Evolutionary conservation across 192 early-diverging fungal species (phyloP), one percentile per base, ranked within the genome.

Genomic region (Umbelopsis sp.): DNA sequence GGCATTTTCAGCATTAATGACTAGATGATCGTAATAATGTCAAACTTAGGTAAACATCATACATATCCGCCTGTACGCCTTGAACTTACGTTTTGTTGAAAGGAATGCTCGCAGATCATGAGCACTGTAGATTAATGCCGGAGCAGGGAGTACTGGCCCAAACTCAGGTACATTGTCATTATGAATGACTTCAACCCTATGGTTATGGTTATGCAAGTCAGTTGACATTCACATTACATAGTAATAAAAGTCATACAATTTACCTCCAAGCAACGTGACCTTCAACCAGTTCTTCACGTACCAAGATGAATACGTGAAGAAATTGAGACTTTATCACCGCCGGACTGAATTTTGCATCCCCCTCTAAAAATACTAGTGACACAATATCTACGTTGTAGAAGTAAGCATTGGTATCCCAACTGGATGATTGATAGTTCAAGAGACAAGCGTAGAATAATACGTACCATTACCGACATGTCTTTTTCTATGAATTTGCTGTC

Each of bases 401-500:
- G 52, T 11, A n/a, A 26, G 11, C 50, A 53, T 53, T 53, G 20
- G 47, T 49, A 49, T 20, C 16, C 4, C 16, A 7, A n/a, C 20
- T 49, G 14, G 14, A 47, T 49, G 3, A 2, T 47, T n/a, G n/a
- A 17, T 1, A 17, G n/a, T 21, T 17, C 8, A 49, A 2, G 6
- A 16, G 6, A 9, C 1, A 0, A 4, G 6, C n/a, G 16, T 16
- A 6, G 11, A 16, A 16, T 20, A 21, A 45, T 8, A 34, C 45
- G 26, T 81, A 74, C 75, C 79, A 68, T 89, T 89, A 53, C 88
- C 88, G 26, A 89, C 84, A 68, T 89, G 85, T 20, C 86, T 66
- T 68, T 89, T 89, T 20, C 87, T 74, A 51, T 87, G 82, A 41
- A 89, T 81, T 72, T 94, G 92, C 53, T 92, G 90, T 34, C 79